Percentiles rank a stretch among this genome's conserved stretches.
Evolutionary conservation across 495 filamentous ascomycete genomes (phyloP).

Genomic region (Articulospora tetracladia): DNA sequence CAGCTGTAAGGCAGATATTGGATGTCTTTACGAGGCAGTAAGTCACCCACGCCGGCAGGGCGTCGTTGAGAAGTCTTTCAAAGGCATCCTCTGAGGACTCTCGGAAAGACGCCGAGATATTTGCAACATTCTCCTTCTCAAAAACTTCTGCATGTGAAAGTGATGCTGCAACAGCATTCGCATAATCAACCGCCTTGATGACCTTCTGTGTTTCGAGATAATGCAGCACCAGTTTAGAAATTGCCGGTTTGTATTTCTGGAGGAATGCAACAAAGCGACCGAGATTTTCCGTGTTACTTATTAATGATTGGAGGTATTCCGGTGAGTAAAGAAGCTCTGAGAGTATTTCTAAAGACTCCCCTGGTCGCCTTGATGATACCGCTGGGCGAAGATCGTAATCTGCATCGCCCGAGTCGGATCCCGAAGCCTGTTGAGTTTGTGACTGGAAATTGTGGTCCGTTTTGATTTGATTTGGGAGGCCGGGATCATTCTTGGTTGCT

Average conservation of each 20-base stretch:
- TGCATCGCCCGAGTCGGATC: not conserved
- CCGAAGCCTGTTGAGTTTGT: not conserved
- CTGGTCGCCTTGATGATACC: not conserved
- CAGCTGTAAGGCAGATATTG: not conserved
- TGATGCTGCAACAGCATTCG: not conserved
- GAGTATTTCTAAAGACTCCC: not conserved
- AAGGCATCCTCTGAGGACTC: not conserved
- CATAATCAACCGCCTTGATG: constrained; percentile 1
- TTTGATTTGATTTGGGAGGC: not conserved
- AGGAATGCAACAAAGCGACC: not conserved
- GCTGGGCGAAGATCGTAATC: not conserved
- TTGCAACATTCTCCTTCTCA: not conserved
- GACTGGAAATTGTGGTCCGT: not conserved
- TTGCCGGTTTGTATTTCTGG: not conserved
- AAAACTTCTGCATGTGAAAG: not conserved
- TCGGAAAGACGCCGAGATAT: not conserved
- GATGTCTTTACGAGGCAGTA: not conserved
- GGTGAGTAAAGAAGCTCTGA: not conserved
- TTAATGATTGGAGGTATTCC: not conserved
- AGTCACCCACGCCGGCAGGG: not conserved
- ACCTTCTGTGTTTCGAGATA: not conserved
- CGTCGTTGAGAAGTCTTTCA: not conserved
- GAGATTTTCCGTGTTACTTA: not conserved
- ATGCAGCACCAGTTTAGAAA: not conserved
- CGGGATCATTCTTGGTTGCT: not conserved